Base-by-base conservation (phyloP, 1,139 yeast species). In the Kodamaea plutei region DNA sequence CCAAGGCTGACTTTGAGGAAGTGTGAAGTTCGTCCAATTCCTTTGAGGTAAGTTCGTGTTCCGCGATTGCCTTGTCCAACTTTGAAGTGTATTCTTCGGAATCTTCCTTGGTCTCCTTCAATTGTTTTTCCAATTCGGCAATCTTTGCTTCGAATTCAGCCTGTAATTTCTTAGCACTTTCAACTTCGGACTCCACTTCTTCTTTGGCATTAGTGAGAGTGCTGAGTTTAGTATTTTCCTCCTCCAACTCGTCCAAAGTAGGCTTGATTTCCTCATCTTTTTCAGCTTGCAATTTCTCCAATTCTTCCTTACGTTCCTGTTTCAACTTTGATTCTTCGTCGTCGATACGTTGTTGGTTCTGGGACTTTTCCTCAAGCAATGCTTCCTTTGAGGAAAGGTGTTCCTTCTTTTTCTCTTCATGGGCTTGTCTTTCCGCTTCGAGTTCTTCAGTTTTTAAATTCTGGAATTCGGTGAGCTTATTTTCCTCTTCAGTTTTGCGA, bases 221-320 rank as follows among this genome's bases (percentile, higher is more conserved):
- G 37, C 57, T 54, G 44, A 68, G 61, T 45, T 67, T 67, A 18
- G 48, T 50, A 25, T 51, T 56, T 47, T 67, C 73, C 20, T 44
- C 54, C 34, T 50, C 54, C 44, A 68, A 64, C 39, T 64, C 71
- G 23, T 59, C 69, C 44, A 65, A 58, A 9, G 58, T 47, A 14
- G 74, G 74, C 37, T 56, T 52, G 40, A 68, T 52, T 20, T 54
- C 48, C 39, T 59, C 72, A 40, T 68, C 73, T 42, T 65, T 63
- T 41, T 67, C 68, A 2, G 59, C 59, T 47, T 72, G 76, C 52
- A 73, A 50, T 21, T 58, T 58, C 21, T 56, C 67, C 41, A 71
- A 57, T 41, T 71, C 74, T n/a, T 49, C 49, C 38, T 61, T 58
- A 42, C 76, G 64, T 15, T 58, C 60, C 20, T 48, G 43, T 33